Evolutionary conservation across 441 rosid genomes (phyloP).

Genomic region (Pelargonium citronellum): DNA sequence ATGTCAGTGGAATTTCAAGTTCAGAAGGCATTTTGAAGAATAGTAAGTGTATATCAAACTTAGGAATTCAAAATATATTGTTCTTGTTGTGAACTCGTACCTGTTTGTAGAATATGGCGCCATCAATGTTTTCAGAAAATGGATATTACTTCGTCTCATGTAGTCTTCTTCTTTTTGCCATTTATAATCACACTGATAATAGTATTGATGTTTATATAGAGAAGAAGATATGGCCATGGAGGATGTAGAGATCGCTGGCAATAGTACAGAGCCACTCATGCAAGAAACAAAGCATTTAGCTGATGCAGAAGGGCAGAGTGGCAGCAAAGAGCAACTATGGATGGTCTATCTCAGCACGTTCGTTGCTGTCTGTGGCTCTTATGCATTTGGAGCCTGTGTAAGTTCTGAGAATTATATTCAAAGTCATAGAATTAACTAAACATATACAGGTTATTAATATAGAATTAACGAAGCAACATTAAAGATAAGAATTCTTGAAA

Average conservation of each 20-base stretch:
- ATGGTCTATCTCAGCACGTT: constrained; percentile 80
- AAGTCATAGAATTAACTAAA: too few relatives aligned
- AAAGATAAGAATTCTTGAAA: not conserved
- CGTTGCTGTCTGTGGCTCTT: constrained; percentile 85
- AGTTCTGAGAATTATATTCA: constrained; percentile 22
- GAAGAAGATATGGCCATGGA: constrained; percentile 36
- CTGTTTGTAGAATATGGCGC: constrained; percentile 1
- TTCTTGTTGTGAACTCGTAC: not conserved
- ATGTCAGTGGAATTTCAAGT: constrained; percentile 1
- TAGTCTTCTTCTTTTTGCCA: constrained; percentile 19
- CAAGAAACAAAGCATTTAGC: constrained; percentile 18
- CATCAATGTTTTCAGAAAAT: not conserved
- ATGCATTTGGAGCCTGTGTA: constrained; percentile 82
- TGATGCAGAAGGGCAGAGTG: constrained; percentile 19
- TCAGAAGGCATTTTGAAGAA: constrained; percentile 5
- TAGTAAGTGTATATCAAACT: constrained; percentile 6
- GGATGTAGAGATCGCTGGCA: constrained; percentile 26
- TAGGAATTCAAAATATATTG: not conserved
- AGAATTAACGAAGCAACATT: not conserved
- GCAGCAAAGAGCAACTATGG: constrained; percentile 40
- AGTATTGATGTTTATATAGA: constrained; percentile 7
- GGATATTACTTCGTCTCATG: not conserved
- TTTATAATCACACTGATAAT: constrained; percentile 12
- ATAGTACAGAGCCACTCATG: constrained; percentile 33
- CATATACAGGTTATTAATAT: too few relatives aligned